These are phyloP conservation scores for Daldinia grandis DNA, from an alignment of 495 filamentous ascomycete genomes.

Conservation along the genomic window DNA sequence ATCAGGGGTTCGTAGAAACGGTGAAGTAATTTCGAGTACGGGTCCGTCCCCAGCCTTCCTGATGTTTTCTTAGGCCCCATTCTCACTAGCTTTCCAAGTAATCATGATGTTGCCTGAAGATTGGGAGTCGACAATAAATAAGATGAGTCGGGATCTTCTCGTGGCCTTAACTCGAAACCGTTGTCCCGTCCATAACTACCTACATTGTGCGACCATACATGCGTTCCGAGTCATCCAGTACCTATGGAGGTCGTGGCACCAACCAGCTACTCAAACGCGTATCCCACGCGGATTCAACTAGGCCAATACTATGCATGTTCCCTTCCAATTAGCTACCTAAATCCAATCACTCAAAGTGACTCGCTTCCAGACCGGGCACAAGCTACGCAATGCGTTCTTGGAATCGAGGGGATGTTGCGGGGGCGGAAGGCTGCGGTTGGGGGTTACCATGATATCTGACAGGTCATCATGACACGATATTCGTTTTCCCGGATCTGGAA, in stretches of 20 bases:
- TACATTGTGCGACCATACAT: not conserved
- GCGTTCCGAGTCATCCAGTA: not conserved
- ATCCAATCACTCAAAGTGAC: not conserved
- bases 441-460: not conserved
- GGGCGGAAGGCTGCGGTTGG: not conserved
- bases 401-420: not conserved
- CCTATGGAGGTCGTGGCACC: not conserved
- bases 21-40: constrained; percentile 31
- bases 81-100: not conserved
- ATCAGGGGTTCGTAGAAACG: constrained; percentile 51
- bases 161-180: not conserved
- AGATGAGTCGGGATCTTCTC: not conserved
- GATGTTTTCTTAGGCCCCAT: not conserved
- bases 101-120: not conserved
- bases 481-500: not conserved
- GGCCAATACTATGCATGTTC: not conserved
- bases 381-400: not conserved
- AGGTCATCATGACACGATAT: not conserved
- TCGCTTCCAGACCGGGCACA: not conserved
- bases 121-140: not conserved
- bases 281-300: not conserved
- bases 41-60: constrained; percentile 5
- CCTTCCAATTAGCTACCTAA: not conserved
- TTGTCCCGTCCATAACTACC: not conserved
- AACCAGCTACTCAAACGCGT: not conserved